Conservation (phyloP, 345 rosid genomes). For the Populus davidiana region DNA sequence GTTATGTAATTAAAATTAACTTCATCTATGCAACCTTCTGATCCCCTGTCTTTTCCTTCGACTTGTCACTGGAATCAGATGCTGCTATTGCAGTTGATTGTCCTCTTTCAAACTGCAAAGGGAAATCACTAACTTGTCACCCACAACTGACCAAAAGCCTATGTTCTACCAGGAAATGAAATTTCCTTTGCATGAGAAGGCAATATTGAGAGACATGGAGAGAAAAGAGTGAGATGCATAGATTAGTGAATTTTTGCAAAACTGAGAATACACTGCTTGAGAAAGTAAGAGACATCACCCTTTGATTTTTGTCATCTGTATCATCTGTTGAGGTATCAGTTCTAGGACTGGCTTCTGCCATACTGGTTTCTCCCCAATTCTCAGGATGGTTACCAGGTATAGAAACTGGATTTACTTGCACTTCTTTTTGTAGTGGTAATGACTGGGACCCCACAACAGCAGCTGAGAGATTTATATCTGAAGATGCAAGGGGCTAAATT, state of each 20-base stretch:
- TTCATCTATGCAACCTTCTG: conserved; percentile 58
- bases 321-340: conserved; percentile 87
- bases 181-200: background rate
- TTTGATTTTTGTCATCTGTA: conserved; percentile 73
- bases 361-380: conserved; percentile 58
- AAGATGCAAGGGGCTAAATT: conserved; percentile 34
- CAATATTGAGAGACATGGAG: background rate
- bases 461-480: conserved; percentile 36
- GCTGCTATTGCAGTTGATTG: conserved; percentile 40
- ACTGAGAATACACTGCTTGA: background rate
- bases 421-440: conserved; percentile 34
- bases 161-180: background rate
- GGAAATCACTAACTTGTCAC: conserved; percentile 14
- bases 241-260: background rate
- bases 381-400: conserved; percentile 44
- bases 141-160: conserved; percentile 10
- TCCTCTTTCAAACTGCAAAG: conserved; percentile 67
- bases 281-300: conserved; percentile 42
- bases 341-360: conserved; percentile 86
- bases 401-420: conserved; percentile 40
- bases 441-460: conserved; percentile 33
- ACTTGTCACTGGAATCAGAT: conserved; percentile 87
- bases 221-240: background rate
- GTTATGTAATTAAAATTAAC: background rate
- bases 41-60: conserved; percentile 74